Evolutionary conservation across 257 asterid species (phyloP).

Genomic region (Gardenia jasminoides): DNA sequence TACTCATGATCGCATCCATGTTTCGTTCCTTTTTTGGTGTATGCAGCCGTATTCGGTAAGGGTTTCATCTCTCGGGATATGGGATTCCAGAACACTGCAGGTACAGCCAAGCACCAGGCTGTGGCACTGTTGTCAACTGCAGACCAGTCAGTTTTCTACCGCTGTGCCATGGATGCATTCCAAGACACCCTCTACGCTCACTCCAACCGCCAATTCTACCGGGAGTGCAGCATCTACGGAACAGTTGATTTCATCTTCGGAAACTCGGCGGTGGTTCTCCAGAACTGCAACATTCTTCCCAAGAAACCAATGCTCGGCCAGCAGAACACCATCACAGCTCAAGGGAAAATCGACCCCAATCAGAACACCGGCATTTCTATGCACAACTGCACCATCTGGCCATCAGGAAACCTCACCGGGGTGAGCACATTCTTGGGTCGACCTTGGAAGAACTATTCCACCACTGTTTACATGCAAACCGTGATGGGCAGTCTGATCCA

Average conservation of each 20-base stretch:
- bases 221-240: slow-evolving; percentile 47
- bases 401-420: slow-evolving; percentile 52
- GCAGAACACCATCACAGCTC: slow-evolving; percentile 47
- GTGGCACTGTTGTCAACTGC: slow-evolving; percentile 49
- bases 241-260: slow-evolving; percentile 60
- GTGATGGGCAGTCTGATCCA: slow-evolving; percentile 45
- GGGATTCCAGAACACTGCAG: slow-evolving; percentile 43
- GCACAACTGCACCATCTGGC: slow-evolving; percentile 63
- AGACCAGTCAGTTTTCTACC: slow-evolving; percentile 38
- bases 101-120: slow-evolving; percentile 51
- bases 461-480: slow-evolving; percentile 51
- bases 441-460: slow-evolving; percentile 87
- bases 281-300: slow-evolving; percentile 47
- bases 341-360: slow-evolving; percentile 47
- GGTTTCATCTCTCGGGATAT: slow-evolving; percentile 77
- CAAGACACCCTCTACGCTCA: slow-evolving; percentile 55
- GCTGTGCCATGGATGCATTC: slow-evolving; percentile 40
- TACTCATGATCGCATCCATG: not conserved
- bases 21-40: not conserved
- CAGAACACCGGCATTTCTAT: slow-evolving; percentile 71
- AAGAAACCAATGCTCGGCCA: slow-evolving; percentile 39
- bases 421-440: slow-evolving; percentile 64
- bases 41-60: slow-evolving; percentile 40
- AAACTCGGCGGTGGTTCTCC: slow-evolving; percentile 48
- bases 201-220: slow-evolving; percentile 53